Base-by-base conservation (phyloP, 495 filamentous ascomycete species). In the Daldinia bambusicola region DNA sequence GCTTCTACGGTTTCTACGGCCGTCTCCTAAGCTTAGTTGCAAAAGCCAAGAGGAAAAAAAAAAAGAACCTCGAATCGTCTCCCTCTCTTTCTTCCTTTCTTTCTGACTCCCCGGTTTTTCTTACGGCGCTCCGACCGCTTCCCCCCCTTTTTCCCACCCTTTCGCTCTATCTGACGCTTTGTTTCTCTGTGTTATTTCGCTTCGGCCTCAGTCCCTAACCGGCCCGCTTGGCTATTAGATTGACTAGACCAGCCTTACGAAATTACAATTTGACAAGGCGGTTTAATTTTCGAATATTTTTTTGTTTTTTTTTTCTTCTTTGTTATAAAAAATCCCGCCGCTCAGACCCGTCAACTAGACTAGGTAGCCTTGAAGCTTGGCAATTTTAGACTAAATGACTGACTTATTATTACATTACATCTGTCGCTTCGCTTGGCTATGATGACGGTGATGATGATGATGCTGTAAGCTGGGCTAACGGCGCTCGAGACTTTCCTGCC, bases 221-320 rank as follows among this genome's bases (percentile, higher is more conserved):
- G 45, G 37, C 26, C 26, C 30, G 55, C 56, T 20, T 20, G 59
- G 59, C 69, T 63, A 62, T 34, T 34, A 55, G 63, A 30, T 36
- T 50, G 31, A 53, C 36, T 37, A 26, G 36, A 7, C 41, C 26
- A 20, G 30, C 57, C 56, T 51, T 64, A 41, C 64, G 69, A 72
- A 72, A 68, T 72, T 64, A 34, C 64, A 51, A 71, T 63, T 67
- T 63, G 22, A 31, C 37, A 16, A 48, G 30, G 9, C 16, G 43
- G 22, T 48, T 48, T 26, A 26, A 26, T 3, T 3, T 26, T 26
- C n/a, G n/a, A n/a, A n/a, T n/a, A n/a, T n/a, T n/a, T n/a, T n/a
- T n/a, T n/a, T n/a, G n/a, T n/a, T n/a, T n/a, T n/a, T n/a, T n/a
- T n/a, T n/a, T n/a, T n/a, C n/a, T n/a, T n/a, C n/a, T n/a, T n/a